Conservation (phyloP, 805 yeast genomes). For the Yarrowia osloensis region DNA sequence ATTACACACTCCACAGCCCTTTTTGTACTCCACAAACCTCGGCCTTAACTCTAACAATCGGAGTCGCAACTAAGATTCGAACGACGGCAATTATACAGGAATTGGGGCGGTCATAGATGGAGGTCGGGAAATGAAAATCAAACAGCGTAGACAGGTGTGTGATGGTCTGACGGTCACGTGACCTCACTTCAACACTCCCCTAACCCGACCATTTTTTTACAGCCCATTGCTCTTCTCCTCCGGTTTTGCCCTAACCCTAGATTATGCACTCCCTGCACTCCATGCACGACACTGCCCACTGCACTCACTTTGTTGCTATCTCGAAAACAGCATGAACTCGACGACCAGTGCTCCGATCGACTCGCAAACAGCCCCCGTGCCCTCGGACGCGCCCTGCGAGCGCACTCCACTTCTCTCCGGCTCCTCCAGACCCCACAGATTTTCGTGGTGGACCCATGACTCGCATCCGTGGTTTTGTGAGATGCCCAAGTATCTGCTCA, state of each 20-base stretch:
- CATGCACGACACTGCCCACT: neutral
- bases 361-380: neutral
- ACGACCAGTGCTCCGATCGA: neutral
- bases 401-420: neutral
- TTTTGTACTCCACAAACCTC: too few species aligned
- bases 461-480: slow-evolving; percentile 26
- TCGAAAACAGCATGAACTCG: neutral
- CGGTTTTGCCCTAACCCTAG: neutral
- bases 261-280: neutral
- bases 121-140: too few species aligned
- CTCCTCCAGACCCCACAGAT: neutral
- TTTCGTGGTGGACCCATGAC: slow-evolving; percentile 24
- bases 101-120: too few species aligned
- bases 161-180: too few species aligned
- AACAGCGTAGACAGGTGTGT: too few species aligned
- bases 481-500: slow-evolving; percentile 16
- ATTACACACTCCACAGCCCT: too few species aligned
- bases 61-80: too few species aligned
- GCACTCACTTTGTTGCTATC: neutral
- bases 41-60: too few species aligned
- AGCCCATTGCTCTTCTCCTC: neutral
- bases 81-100: too few species aligned
- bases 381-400: neutral
- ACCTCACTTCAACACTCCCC: too few species aligned
- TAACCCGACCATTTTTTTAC: too few species aligned